Conservation (phyloP, 805 yeast genomes). For the Lipomyces starkeyi region DNA sequence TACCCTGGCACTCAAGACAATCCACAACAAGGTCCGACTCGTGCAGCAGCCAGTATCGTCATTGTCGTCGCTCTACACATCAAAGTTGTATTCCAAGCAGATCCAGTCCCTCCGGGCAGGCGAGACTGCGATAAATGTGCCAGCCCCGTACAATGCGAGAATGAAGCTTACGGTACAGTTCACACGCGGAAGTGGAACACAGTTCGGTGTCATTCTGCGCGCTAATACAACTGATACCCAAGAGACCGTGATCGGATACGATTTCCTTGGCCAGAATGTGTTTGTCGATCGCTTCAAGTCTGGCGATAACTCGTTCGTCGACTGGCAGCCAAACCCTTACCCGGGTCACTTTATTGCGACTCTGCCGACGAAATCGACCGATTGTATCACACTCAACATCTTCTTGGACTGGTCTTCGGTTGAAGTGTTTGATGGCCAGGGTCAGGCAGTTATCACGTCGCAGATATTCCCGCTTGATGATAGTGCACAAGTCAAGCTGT, state of each 20-base stretch:
- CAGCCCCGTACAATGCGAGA: background rate
- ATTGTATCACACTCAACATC: background rate
- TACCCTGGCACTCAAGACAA: background rate
- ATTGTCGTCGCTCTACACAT: background rate
- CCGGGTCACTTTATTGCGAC: conserved; percentile 3
- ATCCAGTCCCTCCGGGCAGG: background rate
- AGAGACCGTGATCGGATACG: conserved; percentile 7
- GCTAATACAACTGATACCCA: conserved; percentile 2
- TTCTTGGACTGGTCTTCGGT: conserved; percentile 15
- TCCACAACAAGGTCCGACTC: background rate
- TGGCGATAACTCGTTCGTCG: conserved; percentile 6
- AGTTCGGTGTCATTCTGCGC: conserved; percentile 2
- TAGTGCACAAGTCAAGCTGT: conserved; percentile 1
- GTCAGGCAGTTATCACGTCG: conserved; percentile 7
- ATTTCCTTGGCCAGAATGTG: background rate
- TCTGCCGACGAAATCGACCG: background rate
- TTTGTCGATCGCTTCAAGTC: conserved; percentile 12
- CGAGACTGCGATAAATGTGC: background rate
- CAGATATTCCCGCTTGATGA: conserved; percentile 11
- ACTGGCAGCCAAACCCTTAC: conserved; percentile 1
- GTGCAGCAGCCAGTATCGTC: conserved; percentile 13
- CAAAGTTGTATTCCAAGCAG: background rate
- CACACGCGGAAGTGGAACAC: background rate
- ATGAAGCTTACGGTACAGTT: conserved; percentile 1
- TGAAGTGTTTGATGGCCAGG: conserved; percentile 12